phyloP scores from a whole-genome alignment of 257 asterid genomes.

The Nicotiana benthamiana region DNA sequence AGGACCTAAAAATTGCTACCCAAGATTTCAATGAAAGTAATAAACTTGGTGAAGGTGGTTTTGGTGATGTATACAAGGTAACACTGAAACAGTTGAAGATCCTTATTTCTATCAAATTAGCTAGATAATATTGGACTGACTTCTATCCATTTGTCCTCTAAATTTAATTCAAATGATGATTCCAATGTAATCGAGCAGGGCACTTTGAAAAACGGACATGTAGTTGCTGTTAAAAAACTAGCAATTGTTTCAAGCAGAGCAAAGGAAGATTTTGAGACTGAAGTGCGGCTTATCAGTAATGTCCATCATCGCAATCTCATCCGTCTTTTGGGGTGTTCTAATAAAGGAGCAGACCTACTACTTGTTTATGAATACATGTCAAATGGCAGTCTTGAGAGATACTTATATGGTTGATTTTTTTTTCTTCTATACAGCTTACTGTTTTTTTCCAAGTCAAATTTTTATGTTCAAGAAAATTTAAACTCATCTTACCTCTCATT shows the following conservation, averaged over 20 bases:
- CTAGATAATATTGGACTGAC: background rate
- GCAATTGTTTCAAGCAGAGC: constrained; percentile 43
- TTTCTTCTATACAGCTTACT: background rate
- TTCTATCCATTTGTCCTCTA: background rate
- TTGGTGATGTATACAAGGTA: constrained; percentile 79
- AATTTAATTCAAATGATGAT: background rate
- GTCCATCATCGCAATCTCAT: constrained; percentile 87
- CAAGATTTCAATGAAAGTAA: constrained; percentile 51
- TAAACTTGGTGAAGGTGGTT: constrained; percentile 80
- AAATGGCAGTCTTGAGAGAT: constrained; percentile 73
- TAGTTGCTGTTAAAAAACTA: constrained; percentile 71
- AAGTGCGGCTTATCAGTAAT: constrained; percentile 74
- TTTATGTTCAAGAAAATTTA: background rate
- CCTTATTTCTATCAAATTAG: background rate
- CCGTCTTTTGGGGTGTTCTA: constrained; percentile 71
- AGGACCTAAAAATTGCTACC: constrained; percentile 59
- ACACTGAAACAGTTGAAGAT: background rate
- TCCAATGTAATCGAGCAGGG: constrained; percentile 36
- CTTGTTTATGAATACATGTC: constrained; percentile 73
- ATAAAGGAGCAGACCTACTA: constrained; percentile 55
- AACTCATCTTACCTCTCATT: background rate
- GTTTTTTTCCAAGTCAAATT: background rate
- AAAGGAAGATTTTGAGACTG: constrained; percentile 63
- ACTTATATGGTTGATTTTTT: constrained; percentile 43
- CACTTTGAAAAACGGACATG: constrained; percentile 50